Percentiles rank a stretch among this genome's conserved stretches.
phyloP scores from a whole-genome alignment of 1,284 basidiomycete genomes.

The Ustilago xerochloae region DNA sequence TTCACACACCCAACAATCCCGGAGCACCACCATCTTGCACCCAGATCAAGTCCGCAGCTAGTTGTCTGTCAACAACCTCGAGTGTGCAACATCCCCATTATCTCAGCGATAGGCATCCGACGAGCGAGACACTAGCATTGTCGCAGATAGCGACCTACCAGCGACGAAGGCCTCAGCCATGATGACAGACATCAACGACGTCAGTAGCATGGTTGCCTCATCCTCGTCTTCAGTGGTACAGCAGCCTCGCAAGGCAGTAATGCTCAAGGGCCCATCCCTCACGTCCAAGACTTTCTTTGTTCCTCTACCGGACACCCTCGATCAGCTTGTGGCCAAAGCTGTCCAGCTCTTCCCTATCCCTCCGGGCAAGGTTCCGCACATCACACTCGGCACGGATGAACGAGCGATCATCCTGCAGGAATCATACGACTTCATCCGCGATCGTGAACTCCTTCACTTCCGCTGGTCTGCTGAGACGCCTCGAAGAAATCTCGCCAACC shows the following conservation, averaged over 20 bases:
- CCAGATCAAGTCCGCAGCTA: neutral
- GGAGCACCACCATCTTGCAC: neutral
- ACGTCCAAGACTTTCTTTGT: slow-evolving; percentile 63
- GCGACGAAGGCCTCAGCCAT: neutral
- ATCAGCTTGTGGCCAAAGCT: slow-evolving; percentile 58
- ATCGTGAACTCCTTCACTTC: slow-evolving; percentile 61
- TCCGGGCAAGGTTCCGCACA: slow-evolving; percentile 57
- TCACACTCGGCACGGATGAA: slow-evolving; percentile 55
- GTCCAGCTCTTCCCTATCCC: slow-evolving; percentile 59
- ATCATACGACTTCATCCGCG: slow-evolving; percentile 59
- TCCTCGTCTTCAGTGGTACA: neutral
- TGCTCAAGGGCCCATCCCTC: slow-evolving; percentile 61
- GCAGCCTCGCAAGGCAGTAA: slow-evolving; percentile 46
- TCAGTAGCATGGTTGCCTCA: slow-evolving; percentile 6
- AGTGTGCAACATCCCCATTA: too few species aligned
- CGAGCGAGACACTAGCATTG: too few species aligned
- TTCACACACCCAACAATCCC: neutral
- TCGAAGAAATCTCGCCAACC: slow-evolving; percentile 42
- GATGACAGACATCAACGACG: neutral
- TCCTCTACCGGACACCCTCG: slow-evolving; percentile 51
- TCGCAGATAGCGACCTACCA: neutral
- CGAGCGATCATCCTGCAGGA: slow-evolving; percentile 61
- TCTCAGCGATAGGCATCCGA: too few species aligned
- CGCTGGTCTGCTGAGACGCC: slow-evolving; percentile 60
- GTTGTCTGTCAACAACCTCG: neutral